Conservation (phyloP, 1,284 basidiomycete species). For the Heterobasidion occidentale region DNA sequence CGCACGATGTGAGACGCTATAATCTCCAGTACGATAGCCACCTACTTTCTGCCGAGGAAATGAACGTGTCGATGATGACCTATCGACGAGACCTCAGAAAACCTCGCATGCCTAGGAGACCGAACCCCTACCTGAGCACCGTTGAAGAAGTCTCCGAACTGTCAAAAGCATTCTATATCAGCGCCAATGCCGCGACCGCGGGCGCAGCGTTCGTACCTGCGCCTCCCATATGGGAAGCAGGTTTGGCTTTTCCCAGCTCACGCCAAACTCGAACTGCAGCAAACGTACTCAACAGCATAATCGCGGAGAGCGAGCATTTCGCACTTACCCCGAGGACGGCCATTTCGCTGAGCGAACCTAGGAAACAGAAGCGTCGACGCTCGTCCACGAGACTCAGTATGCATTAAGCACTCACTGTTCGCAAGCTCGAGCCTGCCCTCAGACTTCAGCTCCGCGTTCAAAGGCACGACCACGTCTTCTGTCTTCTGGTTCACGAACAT, state of each 20-base stretch:
- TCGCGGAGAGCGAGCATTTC: neutral
- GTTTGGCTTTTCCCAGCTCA: constrained; percentile 78
- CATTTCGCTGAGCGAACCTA: constrained; percentile 82
- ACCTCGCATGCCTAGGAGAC: neutral
- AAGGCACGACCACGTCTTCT: constrained; percentile 69
- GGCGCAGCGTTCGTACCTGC: constrained; percentile 43
- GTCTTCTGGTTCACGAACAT: constrained; percentile 85
- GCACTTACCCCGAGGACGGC: constrained; percentile 71
- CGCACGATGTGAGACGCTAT: constrained; percentile 6
- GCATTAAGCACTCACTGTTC: constrained; percentile 54
- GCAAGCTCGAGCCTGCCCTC: constrained; percentile 75
- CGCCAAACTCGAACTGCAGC: constrained; percentile 75
- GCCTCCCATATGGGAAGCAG: constrained; percentile 87
- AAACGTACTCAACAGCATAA: too few relatives aligned
- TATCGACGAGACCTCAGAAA: constrained; percentile 14
- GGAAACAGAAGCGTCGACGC: too few relatives aligned
- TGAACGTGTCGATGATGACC: constrained; percentile 83
- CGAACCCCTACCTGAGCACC: constrained; percentile 56
- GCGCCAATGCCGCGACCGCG: neutral
- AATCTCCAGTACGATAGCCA: constrained; percentile 5
- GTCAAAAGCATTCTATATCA: neutral
- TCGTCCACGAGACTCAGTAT: neutral
- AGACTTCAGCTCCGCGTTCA: constrained; percentile 61
- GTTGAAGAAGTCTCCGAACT: constrained; percentile 91
- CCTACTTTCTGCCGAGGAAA: constrained; percentile 77